Base-by-base conservation (phyloP, 2,329 filamentous ascomycete genomes). In the Zymoseptoria passerinii region DNA sequence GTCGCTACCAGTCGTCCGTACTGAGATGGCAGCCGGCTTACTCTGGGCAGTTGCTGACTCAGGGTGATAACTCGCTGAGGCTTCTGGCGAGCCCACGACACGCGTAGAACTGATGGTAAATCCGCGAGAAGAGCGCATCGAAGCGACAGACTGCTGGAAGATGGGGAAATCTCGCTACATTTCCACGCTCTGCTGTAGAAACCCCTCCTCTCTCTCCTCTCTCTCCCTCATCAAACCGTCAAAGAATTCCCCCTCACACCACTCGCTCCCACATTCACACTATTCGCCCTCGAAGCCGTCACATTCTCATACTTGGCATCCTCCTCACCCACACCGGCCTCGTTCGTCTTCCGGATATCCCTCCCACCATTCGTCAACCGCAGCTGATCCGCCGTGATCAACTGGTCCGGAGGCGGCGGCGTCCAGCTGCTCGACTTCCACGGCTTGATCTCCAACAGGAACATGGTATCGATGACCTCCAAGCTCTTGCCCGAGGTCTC, bases 381-480 rank as follows among this genome's bases (percentile, higher is more conserved):
- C 54, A 68, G 40, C 1, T 60, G 58, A 49, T 70, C 67, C 1
- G 67, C 63, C 2, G 65, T 68, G 10, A 65, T 59, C 8, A 65
- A 54, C 5, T 64, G 58, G 50, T 70, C 66, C 28, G 61, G 60
- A 48, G 59, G 62, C 3, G 66, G 66, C 0, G 69, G 63, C 8
- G 59, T 55, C 68, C 68, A 71, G 35, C 65, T 63, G 29, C 58
- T 64, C 49, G 67, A 70, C 63, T 71, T 65, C 63, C 61, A 66
- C 8, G 68, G 68, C 59, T 63, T 63, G 50, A 70, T 63, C 20
- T 61, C 54, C 13, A 61, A 54, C 28, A 61, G 50, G 61, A 68
- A 71, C 65, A 70, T 70, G 0, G 65, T 66, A 50, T 73, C 71
- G 20, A 71, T 72, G 56, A 71, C 71, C 58, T 73, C 70, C 4